A percentile compares a stretch with the other conserved stretches of the same genome.
These are phyloP conservation scores for Syzygium grande DNA, from an alignment of 345 rosid genomes.

Conservation along the genomic window DNA sequence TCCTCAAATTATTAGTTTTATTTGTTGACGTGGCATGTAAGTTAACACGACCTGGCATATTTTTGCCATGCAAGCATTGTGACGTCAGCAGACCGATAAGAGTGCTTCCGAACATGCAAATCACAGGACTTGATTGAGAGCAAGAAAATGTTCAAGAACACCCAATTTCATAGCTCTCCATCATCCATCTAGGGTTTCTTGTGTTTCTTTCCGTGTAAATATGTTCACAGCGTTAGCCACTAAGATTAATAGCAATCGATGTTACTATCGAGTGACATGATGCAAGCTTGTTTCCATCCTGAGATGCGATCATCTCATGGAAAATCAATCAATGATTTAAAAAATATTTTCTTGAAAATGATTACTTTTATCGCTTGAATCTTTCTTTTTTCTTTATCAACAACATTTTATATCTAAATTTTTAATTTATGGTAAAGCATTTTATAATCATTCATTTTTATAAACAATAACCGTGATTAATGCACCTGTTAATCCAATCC, in stretches of 20 bases:
- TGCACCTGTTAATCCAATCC: neutral
- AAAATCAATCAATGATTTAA: neutral
- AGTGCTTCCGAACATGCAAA: neutral
- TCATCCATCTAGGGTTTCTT: neutral
- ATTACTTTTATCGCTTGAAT: too few species aligned
- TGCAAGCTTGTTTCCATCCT: too few species aligned
- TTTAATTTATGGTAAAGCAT: neutral
- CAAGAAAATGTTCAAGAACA: neutral
- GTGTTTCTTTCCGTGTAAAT: neutral
- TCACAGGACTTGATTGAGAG: neutral
- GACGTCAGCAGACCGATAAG: neutral
- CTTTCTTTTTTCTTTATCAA: neutral
- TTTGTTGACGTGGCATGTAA: neutral
- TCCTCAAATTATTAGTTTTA: neutral
- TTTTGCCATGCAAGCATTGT: neutral
- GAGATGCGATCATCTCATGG: neutral
- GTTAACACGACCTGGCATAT: neutral
- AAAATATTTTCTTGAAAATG: rapidly evolving
- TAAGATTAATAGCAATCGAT: neutral
- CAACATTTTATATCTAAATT: neutral
- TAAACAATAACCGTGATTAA: neutral
- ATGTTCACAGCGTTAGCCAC: neutral
- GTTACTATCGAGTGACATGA: neutral
- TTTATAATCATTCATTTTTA: neutral
- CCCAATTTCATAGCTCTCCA: neutral